Percentiles rank a stretch among this genome's conserved stretches.
Conservation (phyloP, 2,329 filamentous ascomycete species). For the Penicillium brevicompactum region DNA sequence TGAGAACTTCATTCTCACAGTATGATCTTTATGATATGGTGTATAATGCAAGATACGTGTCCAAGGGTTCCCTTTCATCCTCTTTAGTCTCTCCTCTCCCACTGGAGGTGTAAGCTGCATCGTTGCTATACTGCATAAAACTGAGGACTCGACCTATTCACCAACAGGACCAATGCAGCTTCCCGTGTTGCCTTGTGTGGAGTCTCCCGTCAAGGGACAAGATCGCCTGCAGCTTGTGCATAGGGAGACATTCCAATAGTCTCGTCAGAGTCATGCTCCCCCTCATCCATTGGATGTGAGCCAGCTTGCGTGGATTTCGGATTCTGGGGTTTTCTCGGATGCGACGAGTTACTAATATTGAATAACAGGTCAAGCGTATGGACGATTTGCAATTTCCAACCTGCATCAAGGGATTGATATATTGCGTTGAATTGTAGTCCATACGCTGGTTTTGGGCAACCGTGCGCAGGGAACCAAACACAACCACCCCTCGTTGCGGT, state of each 20-base stretch:
- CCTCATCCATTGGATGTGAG: conserved; percentile 15
- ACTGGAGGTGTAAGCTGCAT: neutral
- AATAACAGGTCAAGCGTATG: neutral
- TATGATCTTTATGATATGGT: neutral
- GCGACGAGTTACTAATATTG: neutral
- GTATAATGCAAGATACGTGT: neutral
- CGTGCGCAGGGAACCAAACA: neutral
- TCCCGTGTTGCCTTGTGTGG: conserved; percentile 6
- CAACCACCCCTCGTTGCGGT: neutral
- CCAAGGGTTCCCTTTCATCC: too few relatives aligned
- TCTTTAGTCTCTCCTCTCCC: neutral
- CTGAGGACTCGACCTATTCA: neutral
- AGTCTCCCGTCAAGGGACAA: neutral
- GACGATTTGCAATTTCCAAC: neutral
- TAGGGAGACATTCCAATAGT: conserved; percentile 16
- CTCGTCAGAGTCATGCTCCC: conserved; percentile 13
- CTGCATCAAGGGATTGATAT: neutral
- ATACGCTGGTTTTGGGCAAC: too few relatives aligned
- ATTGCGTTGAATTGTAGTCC: neutral
- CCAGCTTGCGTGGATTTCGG: conserved; percentile 10
- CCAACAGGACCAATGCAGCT: neutral
- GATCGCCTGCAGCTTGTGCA: conserved; percentile 10
- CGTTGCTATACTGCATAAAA: neutral
- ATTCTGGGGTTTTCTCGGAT: conserved; percentile 1
- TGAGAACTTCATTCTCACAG: neutral